Conservation (phyloP, 345 rosid genomes). For the Brassica cretica region DNA sequence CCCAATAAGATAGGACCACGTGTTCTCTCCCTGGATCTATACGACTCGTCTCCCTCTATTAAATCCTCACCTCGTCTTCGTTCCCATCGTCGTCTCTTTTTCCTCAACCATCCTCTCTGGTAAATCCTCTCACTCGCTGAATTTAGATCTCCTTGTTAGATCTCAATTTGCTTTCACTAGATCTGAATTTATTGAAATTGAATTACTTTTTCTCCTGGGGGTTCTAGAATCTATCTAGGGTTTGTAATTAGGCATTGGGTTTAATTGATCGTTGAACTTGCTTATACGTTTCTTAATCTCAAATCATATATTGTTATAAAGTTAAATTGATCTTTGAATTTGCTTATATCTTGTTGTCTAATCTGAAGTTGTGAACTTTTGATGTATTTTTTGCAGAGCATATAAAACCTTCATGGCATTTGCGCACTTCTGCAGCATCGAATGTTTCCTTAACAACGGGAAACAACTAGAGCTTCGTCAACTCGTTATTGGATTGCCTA, state of each 20-base stretch:
- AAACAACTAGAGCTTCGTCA: slow-evolving; percentile 77
- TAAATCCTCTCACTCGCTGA: not conserved
- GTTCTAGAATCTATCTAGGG: not conserved
- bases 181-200: slow-evolving; percentile 20
- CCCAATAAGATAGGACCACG: slow-evolving; percentile 27
- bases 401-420: slow-evolving; percentile 80
- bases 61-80: slow-evolving; percentile 1
- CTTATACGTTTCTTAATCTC: no score
- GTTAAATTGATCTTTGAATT: no score
- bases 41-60: slow-evolving; percentile 1
- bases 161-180: slow-evolving; percentile 20
- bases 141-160: not conserved
- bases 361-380: not conserved
- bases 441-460: slow-evolving; percentile 94
- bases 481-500: slow-evolving; percentile 76
- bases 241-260: not conserved
- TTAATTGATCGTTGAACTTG: no score
- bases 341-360: no score
- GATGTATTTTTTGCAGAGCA: slow-evolving; percentile 50
- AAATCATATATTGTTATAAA: no score
- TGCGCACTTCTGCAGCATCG: slow-evolving; percentile 59
- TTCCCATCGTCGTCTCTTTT: slow-evolving; percentile 14
- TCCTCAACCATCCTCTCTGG: slow-evolving; percentile 32
- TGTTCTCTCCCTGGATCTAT: slow-evolving; percentile 24
- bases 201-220: not conserved